Conservation (phyloP, 2,329 filamentous ascomycete species). For the Teratosphaeria gauchensis region DNA sequence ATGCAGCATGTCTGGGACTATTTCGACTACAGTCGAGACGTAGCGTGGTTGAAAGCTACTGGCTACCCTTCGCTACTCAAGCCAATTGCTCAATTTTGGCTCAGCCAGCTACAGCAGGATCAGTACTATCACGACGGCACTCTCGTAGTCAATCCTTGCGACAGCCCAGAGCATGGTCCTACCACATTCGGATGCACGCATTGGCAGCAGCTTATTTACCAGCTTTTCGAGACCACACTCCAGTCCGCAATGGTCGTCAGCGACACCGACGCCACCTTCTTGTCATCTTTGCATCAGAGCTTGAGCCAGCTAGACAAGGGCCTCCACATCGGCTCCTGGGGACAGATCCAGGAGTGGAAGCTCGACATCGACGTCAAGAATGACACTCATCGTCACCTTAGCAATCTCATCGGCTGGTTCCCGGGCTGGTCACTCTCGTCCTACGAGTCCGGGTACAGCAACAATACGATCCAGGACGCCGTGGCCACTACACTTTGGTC, state of each 20-base stretch:
- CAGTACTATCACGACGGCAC: constrained; percentile 41
- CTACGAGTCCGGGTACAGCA: constrained; percentile 33
- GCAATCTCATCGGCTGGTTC: constrained; percentile 47
- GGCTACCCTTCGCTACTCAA: constrained; percentile 46
- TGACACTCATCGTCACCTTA: constrained; percentile 45
- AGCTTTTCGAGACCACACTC: constrained; percentile 27
- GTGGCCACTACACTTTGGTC: constrained; percentile 37
- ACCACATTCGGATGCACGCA: constrained; percentile 45
- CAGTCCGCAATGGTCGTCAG: constrained; percentile 11
- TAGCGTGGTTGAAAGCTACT: constrained; percentile 33
- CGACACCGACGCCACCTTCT: constrained; percentile 26
- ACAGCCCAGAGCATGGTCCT: constrained; percentile 47
- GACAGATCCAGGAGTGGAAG: constrained; percentile 45
- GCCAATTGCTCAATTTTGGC: constrained; percentile 47
- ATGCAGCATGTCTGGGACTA: constrained; percentile 51
- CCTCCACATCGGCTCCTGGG: constrained; percentile 37
- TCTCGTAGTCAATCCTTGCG: constrained; percentile 49
- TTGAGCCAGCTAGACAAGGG: constrained; percentile 43
- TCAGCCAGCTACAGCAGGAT: constrained; percentile 45
- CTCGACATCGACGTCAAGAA: constrained; percentile 33
- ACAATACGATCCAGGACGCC: constrained; percentile 36
- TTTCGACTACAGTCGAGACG: constrained; percentile 44
- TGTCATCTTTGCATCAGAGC: constrained; percentile 29
- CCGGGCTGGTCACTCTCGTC: constrained; percentile 44
- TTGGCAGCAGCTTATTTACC: constrained; percentile 42